Base-by-base conservation (phyloP, 192 early-diverging fungal genomes). In the Linnemannia elongata region DNA sequence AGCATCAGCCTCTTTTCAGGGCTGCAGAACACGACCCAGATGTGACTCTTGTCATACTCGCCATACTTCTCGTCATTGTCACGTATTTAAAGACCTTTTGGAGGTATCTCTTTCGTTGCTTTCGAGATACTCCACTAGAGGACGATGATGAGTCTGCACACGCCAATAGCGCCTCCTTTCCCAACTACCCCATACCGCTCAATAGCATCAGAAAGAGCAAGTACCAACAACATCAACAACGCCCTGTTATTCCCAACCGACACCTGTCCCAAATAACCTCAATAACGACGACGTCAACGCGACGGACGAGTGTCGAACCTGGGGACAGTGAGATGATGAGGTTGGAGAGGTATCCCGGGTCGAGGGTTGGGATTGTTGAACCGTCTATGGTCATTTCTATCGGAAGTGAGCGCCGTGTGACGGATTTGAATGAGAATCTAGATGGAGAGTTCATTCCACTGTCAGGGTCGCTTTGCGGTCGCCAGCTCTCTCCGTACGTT, bases 1-100 rank as follows among this genome's bases (percentile, higher is more conserved):
- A 15, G n/a, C 38, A 15, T 0, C 22, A 52, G 6, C 49, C 68
- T 75, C 35, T 75, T 6, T 81, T 81, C 30, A 47, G 49, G 36
- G 1, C 24, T 5, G 73, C 63, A 17, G 42, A 69, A 6, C 72
- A 55, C 41, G 80, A 81, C 22, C 74, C 12, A 36, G 80, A 75
- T 22, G 30, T 69, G 44, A 38, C 42, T 1, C 60, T 49, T 27
- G 22, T 47, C 3, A 12, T 44, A 7, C 24, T 75, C 6, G 22
- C 74, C 7, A 69, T 69, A 9, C 4, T 69, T 5, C 17, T 75
- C 2, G 44, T 75, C 20, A 35, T 52, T 8, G 27, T 49, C 1
- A 38, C 63, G 10, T 69, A 69, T n/a, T 24, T 75, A 41, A 35
- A 36, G 22, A 22, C 69, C 3, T 33, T 45, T 24, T 75, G 55